Base-by-base conservation (phyloP, 352 stramenopile genomes). In the Thalassiosira allenii region DNA sequence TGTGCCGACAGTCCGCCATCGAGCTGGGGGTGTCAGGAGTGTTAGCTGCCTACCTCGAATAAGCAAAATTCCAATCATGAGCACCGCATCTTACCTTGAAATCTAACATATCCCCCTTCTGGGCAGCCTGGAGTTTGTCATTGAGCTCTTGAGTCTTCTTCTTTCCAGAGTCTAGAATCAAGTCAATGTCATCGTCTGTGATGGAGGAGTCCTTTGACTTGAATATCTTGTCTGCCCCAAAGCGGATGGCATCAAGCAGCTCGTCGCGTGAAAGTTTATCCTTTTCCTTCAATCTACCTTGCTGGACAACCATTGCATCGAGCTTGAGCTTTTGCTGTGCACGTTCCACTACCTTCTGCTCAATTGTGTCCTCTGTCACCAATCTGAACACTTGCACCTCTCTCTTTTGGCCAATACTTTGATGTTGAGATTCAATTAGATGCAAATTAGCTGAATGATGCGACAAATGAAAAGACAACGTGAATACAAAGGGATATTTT, bases 151-250 rank as follows among this genome's bases (percentile, higher is more conserved):
- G 79, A 0, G 91, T 95, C 52, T 91, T 90, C 29, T 87, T 81
- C 71, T 92, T 84, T 14, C 93, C 93, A 54, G 86, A 70, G 59
- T 92, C 95, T 67, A 99, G 89, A 84, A 99, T 99, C 27, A 97
- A 90, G 80, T 59, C 63, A 49, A 82, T 59, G 83, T 99, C 97
- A 70, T 98, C 97, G 76, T 99, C 97, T 11, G 96, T 99, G 78
- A 92, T 99, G 95, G 56, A 94, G 92, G 61, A 96, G 95, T 89
- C 98, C 94, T 79, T 98, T 95, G 32, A 96, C 44, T 98, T 96
- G 87, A 99, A 99, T 37, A 99, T 97, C 84, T 98, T 96, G 75
- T 99, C 97, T n/a, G 97, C 97, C 63, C 97, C 97, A 84, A 99
- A 99, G 22, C 96, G 94, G 67, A 99, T 97, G 89, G 98, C 98